Base-by-base conservation (phyloP, 23 red algal genomes). In the Chondrus crispus region DNA sequence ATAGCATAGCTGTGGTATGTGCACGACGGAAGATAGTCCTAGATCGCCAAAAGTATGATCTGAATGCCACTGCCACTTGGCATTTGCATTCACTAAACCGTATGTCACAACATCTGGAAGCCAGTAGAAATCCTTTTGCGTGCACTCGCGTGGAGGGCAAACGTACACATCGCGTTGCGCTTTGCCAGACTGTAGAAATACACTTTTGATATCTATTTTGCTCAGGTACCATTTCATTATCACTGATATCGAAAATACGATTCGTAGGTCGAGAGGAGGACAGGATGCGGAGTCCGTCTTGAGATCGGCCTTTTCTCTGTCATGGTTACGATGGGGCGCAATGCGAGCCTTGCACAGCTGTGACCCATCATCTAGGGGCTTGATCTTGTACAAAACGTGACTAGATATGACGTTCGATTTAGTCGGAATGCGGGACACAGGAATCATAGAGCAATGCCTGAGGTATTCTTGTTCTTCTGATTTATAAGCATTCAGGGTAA, bases 161-260 rank as follows among this genome's bases (percentile, higher is more conserved):
- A 62, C 78, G 1, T 83, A 83, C 11, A 83, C 0, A 83, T 53
- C 78, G 8, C 78, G 40, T 39, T 0, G 24, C 22, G 78, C 78
- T 28, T 37, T 20, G 32, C 78, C 45, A 83, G 78, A 58, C 24
- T 62, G 78, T 39, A 83, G 40, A 16, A 83, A 83, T 35, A 47
- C 78, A 20, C 46, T 26, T 83, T 83, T 83, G 52, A 83, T 39
- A 38, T 83, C 78, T 40, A 68, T 60, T 60, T 54, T 83, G 32
- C 30, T 83, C 26, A 68, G 40, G 32, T 58, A 45, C 32, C 1
- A 83, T 40, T 26, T 1, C 9, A 20, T 57, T 35, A 83, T 1
- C 22, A 47, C 24, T 41, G 45, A 83, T 60, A 83, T 62, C 33
- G 53, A 83, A 40, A 83, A 45, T 14, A 60, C 10, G 29, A 83